Conservation (phyloP, 768 basidiomycete species). For the Suillus subalutaceus region DNA sequence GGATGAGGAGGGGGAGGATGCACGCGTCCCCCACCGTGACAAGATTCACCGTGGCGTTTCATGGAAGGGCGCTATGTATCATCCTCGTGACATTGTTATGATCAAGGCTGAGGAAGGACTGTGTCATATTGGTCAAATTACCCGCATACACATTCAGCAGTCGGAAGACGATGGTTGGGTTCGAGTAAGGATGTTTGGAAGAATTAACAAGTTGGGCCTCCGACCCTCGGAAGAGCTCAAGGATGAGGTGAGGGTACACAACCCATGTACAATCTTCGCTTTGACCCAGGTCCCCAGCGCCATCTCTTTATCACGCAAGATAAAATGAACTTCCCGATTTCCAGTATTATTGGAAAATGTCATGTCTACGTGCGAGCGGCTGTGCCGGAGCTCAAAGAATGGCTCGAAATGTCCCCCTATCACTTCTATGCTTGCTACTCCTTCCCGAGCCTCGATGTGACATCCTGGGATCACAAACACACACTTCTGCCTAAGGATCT, state of each 20-base stretch:
- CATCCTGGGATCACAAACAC: slow-evolving; percentile 40
- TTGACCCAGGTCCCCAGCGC: slow-evolving; percentile 40
- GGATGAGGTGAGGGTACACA: slow-evolving; percentile 54
- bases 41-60: slow-evolving; percentile 45
- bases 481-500: slow-evolving; percentile 40
- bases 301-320: slow-evolving; percentile 65
- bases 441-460: slow-evolving; percentile 46
- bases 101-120: slow-evolving; percentile 51
- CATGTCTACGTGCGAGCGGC: slow-evolving; percentile 45
- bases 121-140: slow-evolving; percentile 59
- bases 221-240: slow-evolving; percentile 44
- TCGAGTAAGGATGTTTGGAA: slow-evolving; percentile 50
- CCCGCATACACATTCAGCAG: slow-evolving; percentile 28
- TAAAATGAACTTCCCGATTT: slow-evolving; percentile 32
- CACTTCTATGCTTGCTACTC: slow-evolving; percentile 61
- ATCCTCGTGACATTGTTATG: slow-evolving; percentile 62
- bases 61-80: slow-evolving; percentile 53
- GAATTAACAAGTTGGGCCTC: slow-evolving; percentile 41
- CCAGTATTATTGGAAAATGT: slow-evolving; percentile 49
- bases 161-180: slow-evolving; percentile 26
- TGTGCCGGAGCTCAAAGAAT: slow-evolving; percentile 39
- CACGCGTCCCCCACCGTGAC: slow-evolving; percentile 22
- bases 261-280: neutral
- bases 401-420: slow-evolving; percentile 54
- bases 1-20: slow-evolving; percentile 34